Evolutionary conservation across 257 asterid species (phyloP), one percentile per base, ranked within the genome.

Genomic region (Leonotis leonurus): DNA sequence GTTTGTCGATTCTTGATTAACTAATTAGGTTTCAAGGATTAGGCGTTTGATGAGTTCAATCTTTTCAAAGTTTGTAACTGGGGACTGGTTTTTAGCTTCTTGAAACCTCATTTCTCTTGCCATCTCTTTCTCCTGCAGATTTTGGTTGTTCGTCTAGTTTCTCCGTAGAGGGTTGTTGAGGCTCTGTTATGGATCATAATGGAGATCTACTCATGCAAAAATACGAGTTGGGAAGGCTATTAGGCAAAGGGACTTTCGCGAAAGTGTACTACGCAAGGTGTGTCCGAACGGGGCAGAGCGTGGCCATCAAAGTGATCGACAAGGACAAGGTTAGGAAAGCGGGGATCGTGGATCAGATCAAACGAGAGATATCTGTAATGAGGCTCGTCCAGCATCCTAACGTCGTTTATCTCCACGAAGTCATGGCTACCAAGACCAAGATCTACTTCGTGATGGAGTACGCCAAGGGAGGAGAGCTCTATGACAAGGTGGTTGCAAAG

Each of bases 171-270:
- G 17, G 17, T 17, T 20, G 44, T 33, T 24, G 16, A 57, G 29
- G 58, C 41, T 39, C 55, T 46, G 26, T 17, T 60, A 88, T 88
- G 96, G 96, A 70, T 50, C 69, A 56, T 26, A 84, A 56, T 16
- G 75, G 66, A 8, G 46, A 57, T 61, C 41, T 86, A 27, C 49
- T 89, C 75, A 78, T 89, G 97, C 76, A 81, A 70, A 70, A 72
- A 58, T 89, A 86, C 16, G 97, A 89, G 55, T 20, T 86, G 16
- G 97, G 97, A 21, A 82, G 92, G 71, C 68, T 89, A 39, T 77
- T 89, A 35, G 97, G 97, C 25, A 87, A 83, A 78, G 97, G 97
- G 4, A 74, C 95, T 6, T 89, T 89, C 53, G 97, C 94, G 1
- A 89, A 89, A 74, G 95, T 89, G 12, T 85, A 70, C 59, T 75